Evolutionary conservation across 495 filamentous ascomycete genomes (phyloP).

Genomic region (Penicillium macrosclerotiorum): DNA sequence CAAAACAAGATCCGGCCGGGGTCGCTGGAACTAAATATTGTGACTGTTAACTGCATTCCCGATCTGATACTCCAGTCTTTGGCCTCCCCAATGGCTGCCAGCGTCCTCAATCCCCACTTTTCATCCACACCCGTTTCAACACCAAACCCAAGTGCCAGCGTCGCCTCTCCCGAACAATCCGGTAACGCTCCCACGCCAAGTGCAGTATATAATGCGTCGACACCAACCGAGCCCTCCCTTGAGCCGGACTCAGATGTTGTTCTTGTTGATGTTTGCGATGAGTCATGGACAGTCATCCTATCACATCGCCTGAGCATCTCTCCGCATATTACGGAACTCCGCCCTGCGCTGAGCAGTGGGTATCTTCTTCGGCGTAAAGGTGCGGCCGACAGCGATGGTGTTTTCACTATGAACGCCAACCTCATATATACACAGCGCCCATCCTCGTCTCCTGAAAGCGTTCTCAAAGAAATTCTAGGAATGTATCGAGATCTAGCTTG

Average conservation of each 20-base stretch:
- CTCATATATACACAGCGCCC: slow-evolving; percentile 56
- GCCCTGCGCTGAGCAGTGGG: slow-evolving; percentile 65
- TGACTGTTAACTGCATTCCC: slow-evolving; percentile 65
- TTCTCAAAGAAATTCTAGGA: slow-evolving; percentile 69
- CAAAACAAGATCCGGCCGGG: slow-evolving; percentile 47
- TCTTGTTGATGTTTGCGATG: slow-evolving; percentile 74
- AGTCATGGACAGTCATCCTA: slow-evolving; percentile 76
- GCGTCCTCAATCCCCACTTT: slow-evolving; percentile 32
- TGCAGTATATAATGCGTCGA: slow-evolving; percentile 48
- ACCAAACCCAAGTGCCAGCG: slow-evolving; percentile 42
- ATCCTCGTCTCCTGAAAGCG: slow-evolving; percentile 46
- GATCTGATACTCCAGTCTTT: slow-evolving; percentile 56
- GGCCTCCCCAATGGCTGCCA: slow-evolving; percentile 28
- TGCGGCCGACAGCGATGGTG: slow-evolving; percentile 56
- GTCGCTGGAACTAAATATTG: slow-evolving; percentile 52
- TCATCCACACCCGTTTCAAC: slow-evolving; percentile 44
- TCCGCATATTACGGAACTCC: slow-evolving; percentile 58
- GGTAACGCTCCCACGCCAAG: slow-evolving; percentile 35
- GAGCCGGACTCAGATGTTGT: slow-evolving; percentile 71
- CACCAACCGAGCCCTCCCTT: slow-evolving; percentile 50
- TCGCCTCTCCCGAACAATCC: slow-evolving; percentile 45
- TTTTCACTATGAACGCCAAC: slow-evolving; percentile 63
- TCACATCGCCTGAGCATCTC: slow-evolving; percentile 69
- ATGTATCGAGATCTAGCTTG: slow-evolving; percentile 74
- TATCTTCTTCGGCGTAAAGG: slow-evolving; percentile 76